Evolutionary conservation across 83 land plant species (phyloP).

Genomic region (Isoetes engelmannii): DNA sequence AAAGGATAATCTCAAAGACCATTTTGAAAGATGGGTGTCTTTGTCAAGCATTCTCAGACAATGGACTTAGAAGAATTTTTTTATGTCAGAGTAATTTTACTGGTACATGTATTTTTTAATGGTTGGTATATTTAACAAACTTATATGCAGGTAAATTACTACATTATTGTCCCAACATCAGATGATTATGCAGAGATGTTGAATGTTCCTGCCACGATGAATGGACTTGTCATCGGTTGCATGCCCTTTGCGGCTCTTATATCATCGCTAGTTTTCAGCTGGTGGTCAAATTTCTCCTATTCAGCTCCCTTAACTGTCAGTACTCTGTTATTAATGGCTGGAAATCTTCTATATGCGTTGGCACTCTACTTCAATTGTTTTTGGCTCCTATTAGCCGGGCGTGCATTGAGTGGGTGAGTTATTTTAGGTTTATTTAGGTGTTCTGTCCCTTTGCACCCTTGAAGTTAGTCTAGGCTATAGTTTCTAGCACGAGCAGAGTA

Average conservation of each 20-base stretch:
- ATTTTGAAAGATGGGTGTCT: too few relatives aligned
- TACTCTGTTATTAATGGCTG: conserved; percentile 31
- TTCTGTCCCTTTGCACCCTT: background rate
- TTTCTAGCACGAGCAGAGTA: too few relatives aligned
- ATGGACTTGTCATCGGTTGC: conserved; percentile 34
- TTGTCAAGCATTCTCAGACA: too few relatives aligned
- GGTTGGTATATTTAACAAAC: background rate
- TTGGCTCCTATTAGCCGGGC: conserved; percentile 33
- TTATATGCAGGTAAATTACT: conserved; percentile 32
- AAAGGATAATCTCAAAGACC: too few relatives aligned
- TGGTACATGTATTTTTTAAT: background rate
- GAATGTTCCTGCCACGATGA: conserved; percentile 32
- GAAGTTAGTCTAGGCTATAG: too few relatives aligned
- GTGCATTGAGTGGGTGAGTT: conserved; percentile 32
- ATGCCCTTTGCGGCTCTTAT: conserved; percentile 35
- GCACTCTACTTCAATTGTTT: conserved; percentile 32
- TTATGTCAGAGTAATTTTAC: too few relatives aligned
- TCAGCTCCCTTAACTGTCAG: conserved; percentile 32
- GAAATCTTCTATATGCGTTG: conserved; percentile 33
- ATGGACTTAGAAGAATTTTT: too few relatives aligned
- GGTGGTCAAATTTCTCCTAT: conserved; percentile 41
- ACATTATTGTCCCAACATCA: conserved; percentile 36
- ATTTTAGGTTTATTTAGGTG: too few relatives aligned
- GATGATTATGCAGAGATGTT: conserved; percentile 34
- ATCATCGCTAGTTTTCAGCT: conserved; percentile 31